Conservation (phyloP, 768 basidiomycete genomes). For the Coprinopsis marcescibilis region DNA sequence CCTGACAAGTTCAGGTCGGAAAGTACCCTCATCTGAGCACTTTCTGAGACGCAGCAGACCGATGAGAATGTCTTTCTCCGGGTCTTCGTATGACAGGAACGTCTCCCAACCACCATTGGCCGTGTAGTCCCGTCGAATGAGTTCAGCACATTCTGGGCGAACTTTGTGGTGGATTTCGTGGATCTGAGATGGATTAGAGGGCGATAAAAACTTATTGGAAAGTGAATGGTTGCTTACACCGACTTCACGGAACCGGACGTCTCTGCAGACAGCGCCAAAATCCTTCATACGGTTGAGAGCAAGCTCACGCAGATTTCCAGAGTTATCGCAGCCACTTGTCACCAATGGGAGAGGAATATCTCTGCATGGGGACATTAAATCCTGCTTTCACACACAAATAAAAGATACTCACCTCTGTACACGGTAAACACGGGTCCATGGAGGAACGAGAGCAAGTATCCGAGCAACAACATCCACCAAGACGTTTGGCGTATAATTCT, state of each 20-base stretch:
- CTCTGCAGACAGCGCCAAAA: slow-evolving; percentile 95
- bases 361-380: slow-evolving; percentile 32
- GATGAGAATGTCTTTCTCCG: slow-evolving; percentile 92
- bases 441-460: slow-evolving; percentile 93
- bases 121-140: slow-evolving; percentile 90
- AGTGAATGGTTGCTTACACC: slow-evolving; percentile 52
- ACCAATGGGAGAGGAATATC: slow-evolving; percentile 97
- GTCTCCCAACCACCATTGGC: slow-evolving; percentile 99
- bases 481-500: slow-evolving; percentile 99
- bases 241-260: slow-evolving; percentile 96
- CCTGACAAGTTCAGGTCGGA: slow-evolving; percentile 83
- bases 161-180: slow-evolving; percentile 99
- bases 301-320: slow-evolving; percentile 92
- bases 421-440: slow-evolving; percentile 97
- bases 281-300: slow-evolving; percentile 98
- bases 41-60: slow-evolving; percentile 89
- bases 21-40: slow-evolving; percentile 96
- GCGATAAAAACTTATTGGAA: slow-evolving; percentile 2
- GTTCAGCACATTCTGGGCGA: slow-evolving; percentile 90
- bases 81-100: slow-evolving; percentile 98
- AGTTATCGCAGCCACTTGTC: slow-evolving; percentile 95
- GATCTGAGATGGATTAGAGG: slow-evolving; percentile 46
- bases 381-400: slow-evolving; percentile 1
- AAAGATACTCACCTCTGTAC: slow-evolving; percentile 71
- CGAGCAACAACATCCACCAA: slow-evolving; percentile 95